Conservation (phyloP, 2,329 filamentous ascomycete genomes). For the Alternaria sp. region DNA sequence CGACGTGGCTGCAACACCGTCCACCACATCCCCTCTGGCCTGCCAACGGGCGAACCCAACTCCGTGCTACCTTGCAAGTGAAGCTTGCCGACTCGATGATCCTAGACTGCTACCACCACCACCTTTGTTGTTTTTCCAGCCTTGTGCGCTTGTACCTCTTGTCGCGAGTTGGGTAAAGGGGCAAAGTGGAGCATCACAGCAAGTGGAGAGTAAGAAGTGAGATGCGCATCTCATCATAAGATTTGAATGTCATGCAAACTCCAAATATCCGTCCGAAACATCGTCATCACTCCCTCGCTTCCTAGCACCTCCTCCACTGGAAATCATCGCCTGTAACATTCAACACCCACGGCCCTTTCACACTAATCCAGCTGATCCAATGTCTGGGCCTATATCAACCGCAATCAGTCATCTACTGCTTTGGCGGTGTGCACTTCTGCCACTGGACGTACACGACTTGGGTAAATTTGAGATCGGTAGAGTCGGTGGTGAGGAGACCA, state of each 20-base stretch:
- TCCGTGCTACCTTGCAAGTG: neutral
- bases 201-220: neutral
- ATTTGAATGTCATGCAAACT: conserved; percentile 14
- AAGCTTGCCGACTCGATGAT: neutral
- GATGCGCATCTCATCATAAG: conserved; percentile 24
- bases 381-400: conserved; percentile 20
- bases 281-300: neutral
- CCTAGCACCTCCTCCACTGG: conserved; percentile 20
- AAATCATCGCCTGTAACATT: conserved; percentile 4
- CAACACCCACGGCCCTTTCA: conserved; percentile 16
- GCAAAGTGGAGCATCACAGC: conserved; percentile 5
- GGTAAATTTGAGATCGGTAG: conserved; percentile 60
- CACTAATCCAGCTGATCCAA: conserved; percentile 19
- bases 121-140: neutral
- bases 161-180: neutral
- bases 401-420: conserved; percentile 28
- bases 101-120: neutral
- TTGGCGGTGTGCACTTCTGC: conserved; percentile 49
- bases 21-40: conserved; percentile 9
- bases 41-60: conserved; percentile 3
- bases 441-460: conserved; percentile 57
- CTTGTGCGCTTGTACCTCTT: neutral
- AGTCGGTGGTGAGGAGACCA: conserved; percentile 59
- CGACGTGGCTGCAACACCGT: conserved; percentile 12
- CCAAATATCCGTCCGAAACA: conserved; percentile 11